A percentile compares a stretch with the other conserved stretches of the same genome.
phyloP scores from a whole-genome alignment of 257 asterid genomes.

The Thymus quinquecostatus region DNA sequence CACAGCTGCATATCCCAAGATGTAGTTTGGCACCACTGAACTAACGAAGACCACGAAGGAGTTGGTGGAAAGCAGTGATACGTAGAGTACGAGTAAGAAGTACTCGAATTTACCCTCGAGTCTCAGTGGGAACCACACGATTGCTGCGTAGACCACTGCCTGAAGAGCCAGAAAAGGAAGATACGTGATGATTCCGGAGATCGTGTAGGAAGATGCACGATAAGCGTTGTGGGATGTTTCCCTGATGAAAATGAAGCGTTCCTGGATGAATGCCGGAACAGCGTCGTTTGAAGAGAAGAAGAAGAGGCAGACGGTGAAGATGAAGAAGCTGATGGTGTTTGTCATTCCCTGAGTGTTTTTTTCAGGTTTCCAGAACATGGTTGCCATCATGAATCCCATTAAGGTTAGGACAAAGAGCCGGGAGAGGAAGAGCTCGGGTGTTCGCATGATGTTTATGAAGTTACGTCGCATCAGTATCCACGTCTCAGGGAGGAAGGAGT shows the following conservation, averaged over 20 bases:
- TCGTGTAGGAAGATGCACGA: conserved; percentile 81
- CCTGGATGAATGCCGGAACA: conserved; percentile 92
- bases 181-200: conserved; percentile 77
- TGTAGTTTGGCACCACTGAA: conserved; percentile 85
- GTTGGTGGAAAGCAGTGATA: conserved; percentile 71
- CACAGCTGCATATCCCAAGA: conserved; percentile 81
- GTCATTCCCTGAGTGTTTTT: conserved; percentile 62
- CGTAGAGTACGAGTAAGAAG: conserved; percentile 65
- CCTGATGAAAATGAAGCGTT: conserved; percentile 75
- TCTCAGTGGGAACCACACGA: conserved; percentile 67
- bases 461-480: conserved; percentile 79
- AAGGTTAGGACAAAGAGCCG: conserved; percentile 70
- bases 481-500: conserved; percentile 74
- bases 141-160: conserved; percentile 64
- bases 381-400: conserved; percentile 94
- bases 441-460: conserved; percentile 75
- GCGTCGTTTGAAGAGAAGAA: conserved; percentile 92
- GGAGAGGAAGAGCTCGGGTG: conserved; percentile 88
- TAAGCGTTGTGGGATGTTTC: conserved; percentile 89
- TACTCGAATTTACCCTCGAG: conserved; percentile 58
- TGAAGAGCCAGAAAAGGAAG: conserved; percentile 80
- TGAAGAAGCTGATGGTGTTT: conserved; percentile 72
- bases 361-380: conserved; percentile 69
- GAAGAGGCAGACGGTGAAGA: conserved; percentile 78
- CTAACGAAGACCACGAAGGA: conserved; percentile 77